Evolutionary conservation across 768 basidiomycete species (phyloP).

Genomic region (Cystofilobasidium macerans): DNA sequence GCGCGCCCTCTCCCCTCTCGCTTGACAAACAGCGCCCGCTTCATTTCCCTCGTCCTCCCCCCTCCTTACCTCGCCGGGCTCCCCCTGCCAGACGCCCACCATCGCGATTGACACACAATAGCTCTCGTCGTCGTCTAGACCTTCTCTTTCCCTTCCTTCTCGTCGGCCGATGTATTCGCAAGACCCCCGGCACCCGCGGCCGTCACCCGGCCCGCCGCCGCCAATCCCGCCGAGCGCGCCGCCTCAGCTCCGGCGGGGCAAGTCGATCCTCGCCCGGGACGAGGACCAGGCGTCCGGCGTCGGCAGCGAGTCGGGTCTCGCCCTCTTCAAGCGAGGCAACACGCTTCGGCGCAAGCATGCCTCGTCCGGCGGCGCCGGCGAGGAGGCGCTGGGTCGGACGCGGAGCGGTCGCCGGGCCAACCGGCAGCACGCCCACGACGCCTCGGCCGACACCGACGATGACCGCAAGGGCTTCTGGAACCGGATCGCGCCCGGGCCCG

Average conservation of each 20-base stretch:
- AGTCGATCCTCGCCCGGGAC: constrained; percentile 78
- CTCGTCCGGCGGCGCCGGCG: neutral
- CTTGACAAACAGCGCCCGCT: no score
- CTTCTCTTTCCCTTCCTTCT: neutral
- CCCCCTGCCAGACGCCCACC: no score
- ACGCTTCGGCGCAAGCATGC: constrained; percentile 58
- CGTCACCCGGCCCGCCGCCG: neutral
- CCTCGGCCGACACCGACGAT: constrained; percentile 42
- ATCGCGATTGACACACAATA: no score
- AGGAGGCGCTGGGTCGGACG: neutral
- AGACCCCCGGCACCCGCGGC: neutral
- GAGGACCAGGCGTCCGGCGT: constrained; percentile 49
- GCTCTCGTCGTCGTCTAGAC: no score
- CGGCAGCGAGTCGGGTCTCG: constrained; percentile 71
- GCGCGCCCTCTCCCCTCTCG: no score
- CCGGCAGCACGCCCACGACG: constrained; percentile 36
- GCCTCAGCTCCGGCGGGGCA: constrained; percentile 60
- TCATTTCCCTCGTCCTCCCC: no score
- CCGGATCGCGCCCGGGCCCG: constrained; percentile 71
- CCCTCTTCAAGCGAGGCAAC: constrained; percentile 77
- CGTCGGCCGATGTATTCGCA: no score
- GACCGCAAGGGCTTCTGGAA: constrained; percentile 44
- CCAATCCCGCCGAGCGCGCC: neutral
- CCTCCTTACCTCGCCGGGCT: no score
- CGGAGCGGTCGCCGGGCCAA: constrained; percentile 35